These are phyloP conservation scores for Centrapalus pauciflorus DNA, from an alignment of 129 eudicot genomes.

Conservation along the genomic window DNA sequence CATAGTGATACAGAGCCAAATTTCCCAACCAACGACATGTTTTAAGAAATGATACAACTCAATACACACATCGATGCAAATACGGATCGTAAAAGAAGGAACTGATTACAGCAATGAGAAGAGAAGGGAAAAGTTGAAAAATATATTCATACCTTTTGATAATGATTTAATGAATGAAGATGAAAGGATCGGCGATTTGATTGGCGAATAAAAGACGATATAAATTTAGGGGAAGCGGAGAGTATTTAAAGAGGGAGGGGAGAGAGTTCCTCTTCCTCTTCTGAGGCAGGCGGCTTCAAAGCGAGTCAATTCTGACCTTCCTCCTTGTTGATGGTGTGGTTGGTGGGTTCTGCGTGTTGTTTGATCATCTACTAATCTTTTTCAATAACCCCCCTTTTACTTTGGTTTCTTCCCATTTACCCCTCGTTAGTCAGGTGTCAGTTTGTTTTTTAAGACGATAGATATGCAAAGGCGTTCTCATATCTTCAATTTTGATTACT, in stretches of 20 bases:
- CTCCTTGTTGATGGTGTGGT: constrained; percentile 18
- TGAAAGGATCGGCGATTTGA: constrained; percentile 11
- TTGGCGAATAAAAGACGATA: background rate
- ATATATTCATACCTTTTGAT: constrained; percentile 10
- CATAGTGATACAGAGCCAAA: background rate
- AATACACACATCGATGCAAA: constrained; percentile 9
- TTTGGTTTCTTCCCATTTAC: background rate
- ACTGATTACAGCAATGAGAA: constrained; percentile 1
- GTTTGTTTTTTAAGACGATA: too few species aligned
- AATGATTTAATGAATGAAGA: background rate
- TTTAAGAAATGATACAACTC: background rate
- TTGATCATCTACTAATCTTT: background rate
- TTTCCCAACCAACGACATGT: background rate
- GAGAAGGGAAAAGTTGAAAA: background rate
- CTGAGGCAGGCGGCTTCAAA: constrained; percentile 3
- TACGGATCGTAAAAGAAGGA: background rate
- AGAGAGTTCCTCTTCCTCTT: too few species aligned
- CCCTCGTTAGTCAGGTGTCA: too few species aligned
- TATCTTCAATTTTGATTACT: too few species aligned
- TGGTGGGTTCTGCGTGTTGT: constrained; percentile 14
- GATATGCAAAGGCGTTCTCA: too few species aligned
- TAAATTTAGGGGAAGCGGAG: constrained; percentile 12
- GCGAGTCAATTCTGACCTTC: constrained; percentile 27
- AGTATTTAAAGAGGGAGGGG: constrained; percentile 11
- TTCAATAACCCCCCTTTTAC: background rate